Evolutionary conservation across 257 asterid genomes (phyloP).

Genomic region (Solanum rostratum): DNA sequence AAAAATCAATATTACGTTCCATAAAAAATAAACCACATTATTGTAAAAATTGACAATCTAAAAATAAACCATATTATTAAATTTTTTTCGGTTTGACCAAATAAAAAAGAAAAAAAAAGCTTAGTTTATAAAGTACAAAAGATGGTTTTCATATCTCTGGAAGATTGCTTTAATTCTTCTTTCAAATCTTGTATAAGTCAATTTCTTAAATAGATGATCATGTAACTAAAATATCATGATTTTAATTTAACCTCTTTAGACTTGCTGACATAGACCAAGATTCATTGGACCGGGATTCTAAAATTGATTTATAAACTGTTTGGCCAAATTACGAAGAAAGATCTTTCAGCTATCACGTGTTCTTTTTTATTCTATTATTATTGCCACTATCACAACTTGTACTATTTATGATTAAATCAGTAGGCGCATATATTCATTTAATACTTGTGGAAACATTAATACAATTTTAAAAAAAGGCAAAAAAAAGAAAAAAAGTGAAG

Average conservation of each 20-base stretch:
- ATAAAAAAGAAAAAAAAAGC: no score
- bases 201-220: no score
- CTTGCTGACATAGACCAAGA: not conserved
- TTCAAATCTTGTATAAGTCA: no score
- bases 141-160: no score
- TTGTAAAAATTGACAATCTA: no score
- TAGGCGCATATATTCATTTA: constrained; percentile 11
- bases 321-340: constrained; percentile 14
- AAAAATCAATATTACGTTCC: no score
- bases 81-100: no score
- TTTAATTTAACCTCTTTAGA: not conserved
- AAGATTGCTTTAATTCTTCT: no score
- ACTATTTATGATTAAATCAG: not conserved
- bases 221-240: not conserved
- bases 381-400: not conserved
- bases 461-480: not conserved
- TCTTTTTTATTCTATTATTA: constrained; percentile 13
- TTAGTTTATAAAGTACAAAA: no score
- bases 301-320: not conserved
- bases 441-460: constrained; percentile 6
- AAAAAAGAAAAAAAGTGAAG: not conserved
- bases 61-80: no score
- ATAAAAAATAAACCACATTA: no score
- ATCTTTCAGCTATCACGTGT: constrained; percentile 53
- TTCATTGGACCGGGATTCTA: not conserved